Evolutionary conservation across 2,329 filamentous ascomycete genomes (phyloP).

Genomic region (Biscogniauxia mediterranea): DNA sequence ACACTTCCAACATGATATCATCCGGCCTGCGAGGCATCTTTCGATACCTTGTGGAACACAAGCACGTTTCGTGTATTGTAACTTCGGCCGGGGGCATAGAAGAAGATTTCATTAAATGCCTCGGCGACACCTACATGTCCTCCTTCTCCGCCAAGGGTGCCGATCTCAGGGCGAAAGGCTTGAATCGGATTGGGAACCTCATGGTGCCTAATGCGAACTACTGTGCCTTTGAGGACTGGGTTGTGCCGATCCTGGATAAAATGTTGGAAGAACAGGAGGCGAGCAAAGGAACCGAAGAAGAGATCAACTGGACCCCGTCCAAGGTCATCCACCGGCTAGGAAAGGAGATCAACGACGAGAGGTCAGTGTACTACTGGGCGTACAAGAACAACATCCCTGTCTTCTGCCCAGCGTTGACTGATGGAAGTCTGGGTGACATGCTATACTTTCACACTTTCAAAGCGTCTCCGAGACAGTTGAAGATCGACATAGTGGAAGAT

Average conservation of each 20-base stretch:
- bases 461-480: slow-evolving; percentile 74
- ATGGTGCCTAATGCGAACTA: slow-evolving; percentile 97
- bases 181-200: slow-evolving; percentile 95
- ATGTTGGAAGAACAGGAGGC: slow-evolving; percentile 94
- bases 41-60: slow-evolving; percentile 89
- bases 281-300: slow-evolving; percentile 60
- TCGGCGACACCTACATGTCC: slow-evolving; percentile 89
- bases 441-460: slow-evolving; percentile 98
- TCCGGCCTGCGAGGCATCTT: slow-evolving; percentile 90
- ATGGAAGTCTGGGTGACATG: slow-evolving; percentile 96
- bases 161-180: slow-evolving; percentile 74
- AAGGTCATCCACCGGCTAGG: slow-evolving; percentile 88
- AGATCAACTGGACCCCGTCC: slow-evolving; percentile 88
- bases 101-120: slow-evolving; percentile 98
- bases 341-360: slow-evolving; percentile 89
- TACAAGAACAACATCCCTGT: slow-evolving; percentile 96
- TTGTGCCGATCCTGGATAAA: slow-evolving; percentile 88
- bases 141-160: slow-evolving; percentile 78
- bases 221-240: slow-evolving; percentile 96
- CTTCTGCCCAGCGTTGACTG: slow-evolving; percentile 93
- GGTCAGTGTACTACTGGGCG: slow-evolving; percentile 95
- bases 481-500: slow-evolving; percentile 90
- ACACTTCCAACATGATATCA: slow-evolving; percentile 96
- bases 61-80: slow-evolving; percentile 88
- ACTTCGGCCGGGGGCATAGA: slow-evolving; percentile 95